Base-by-base conservation (phyloP, 345 rosid species). In the Corchorus capsularis region DNA sequence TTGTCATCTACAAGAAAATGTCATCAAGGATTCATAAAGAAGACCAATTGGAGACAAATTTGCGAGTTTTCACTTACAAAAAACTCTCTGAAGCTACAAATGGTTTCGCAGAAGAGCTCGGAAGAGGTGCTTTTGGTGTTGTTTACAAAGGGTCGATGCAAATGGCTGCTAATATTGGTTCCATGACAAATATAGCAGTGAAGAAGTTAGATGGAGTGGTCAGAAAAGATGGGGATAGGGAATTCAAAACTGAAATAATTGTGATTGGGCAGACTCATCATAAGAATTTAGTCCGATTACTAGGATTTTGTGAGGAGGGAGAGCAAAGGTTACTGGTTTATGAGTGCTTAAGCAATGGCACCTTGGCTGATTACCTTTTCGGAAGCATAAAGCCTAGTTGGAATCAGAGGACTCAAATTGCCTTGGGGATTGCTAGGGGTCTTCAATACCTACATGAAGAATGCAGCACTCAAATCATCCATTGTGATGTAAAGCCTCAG, bases 121-220 rank as follows among this genome's bases (percentile, higher is more conserved):
- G 91, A 2, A 75, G 79, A 12, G 91, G 86, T 41, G 81, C 81
- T 17, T 87, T 82, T 66, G 85, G 85, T 10, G 65, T 75, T 12
- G 87, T 86, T 20, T 86, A 85, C 49, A 84, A 66, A 74, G 89
- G 87, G 27, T 74, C 72, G 15, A 60, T 79, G 6, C 32, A 13
- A 53, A 43, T 43, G 17, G 12, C 41, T 20, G 19, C 22, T 32
- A 10, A 1, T 27, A 27, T 27, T 2, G 75, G 62, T 1, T 41
- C 49, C 4, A 49, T 4, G 20, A 49, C 15, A 0, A 0, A 8
- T 53, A 19, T 87, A 11, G 87, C 87, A 2, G 74, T 71, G 46
- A 71, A 71, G 27, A 71, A 50, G 54, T 43, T 71, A 9, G 73
- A 80, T 15, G 81, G 43, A 47, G 5, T 77, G 71, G 56, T 66